These are phyloP conservation scores for Candida fluviatilis DNA, from an alignment of 805 yeast species.

Conservation along the genomic window DNA sequence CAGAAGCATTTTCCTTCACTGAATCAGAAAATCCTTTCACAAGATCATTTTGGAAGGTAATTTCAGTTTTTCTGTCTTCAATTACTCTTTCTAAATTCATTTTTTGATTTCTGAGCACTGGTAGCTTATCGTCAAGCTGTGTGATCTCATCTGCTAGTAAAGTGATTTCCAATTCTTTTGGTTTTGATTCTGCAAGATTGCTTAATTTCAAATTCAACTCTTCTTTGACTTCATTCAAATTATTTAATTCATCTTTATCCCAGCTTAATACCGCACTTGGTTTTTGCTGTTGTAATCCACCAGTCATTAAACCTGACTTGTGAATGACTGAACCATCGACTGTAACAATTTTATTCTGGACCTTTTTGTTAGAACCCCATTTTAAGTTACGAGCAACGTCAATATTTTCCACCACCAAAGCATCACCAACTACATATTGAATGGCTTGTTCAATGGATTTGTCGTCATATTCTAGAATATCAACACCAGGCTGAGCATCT, in stretches of 20 bases:
- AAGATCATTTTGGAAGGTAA: conserved; percentile 40
- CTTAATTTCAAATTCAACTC: conserved; percentile 48
- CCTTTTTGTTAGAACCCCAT: conserved; percentile 51
- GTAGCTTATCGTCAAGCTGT: conserved; percentile 36
- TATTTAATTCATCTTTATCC: conserved; percentile 67
- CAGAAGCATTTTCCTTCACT: conserved; percentile 12
- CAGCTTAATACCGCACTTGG: conserved; percentile 47
- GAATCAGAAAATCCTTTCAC: conserved; percentile 17
- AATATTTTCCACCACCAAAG: conserved; percentile 73
- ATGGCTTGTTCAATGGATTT: conserved; percentile 68
- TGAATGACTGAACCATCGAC: conserved; percentile 82
- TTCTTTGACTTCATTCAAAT: conserved; percentile 49
- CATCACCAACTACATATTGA: conserved; percentile 71
- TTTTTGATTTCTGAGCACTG: conserved; percentile 41
- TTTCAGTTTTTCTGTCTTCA: conserved; percentile 46
- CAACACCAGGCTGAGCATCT: conserved; percentile 62
- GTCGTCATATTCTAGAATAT: conserved; percentile 66
- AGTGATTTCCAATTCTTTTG: conserved; percentile 55
- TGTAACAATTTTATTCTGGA: conserved; percentile 66
- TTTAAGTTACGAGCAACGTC: conserved; percentile 65
- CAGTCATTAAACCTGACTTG: conserved; percentile 87
- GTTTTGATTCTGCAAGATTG: conserved; percentile 43
- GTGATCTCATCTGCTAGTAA: conserved; percentile 47
- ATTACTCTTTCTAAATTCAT: conserved; percentile 41
- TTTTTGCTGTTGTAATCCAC: conserved; percentile 59